Evolutionary conservation across 2,329 filamentous ascomycete species (phyloP).

Genomic region (Nemania bipapillata): DNA sequence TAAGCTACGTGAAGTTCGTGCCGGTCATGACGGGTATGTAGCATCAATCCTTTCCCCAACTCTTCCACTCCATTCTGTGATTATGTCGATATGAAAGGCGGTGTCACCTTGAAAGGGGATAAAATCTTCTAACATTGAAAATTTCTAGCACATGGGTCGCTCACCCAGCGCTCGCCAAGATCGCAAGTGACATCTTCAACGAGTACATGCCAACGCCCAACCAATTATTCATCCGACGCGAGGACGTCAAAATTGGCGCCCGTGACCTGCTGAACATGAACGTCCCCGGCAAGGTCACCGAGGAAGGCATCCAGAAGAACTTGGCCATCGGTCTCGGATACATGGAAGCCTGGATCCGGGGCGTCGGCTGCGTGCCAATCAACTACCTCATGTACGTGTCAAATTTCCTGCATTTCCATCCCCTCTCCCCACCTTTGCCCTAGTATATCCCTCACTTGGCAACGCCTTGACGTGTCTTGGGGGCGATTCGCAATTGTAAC

Average conservation of each 20-base stretch:
- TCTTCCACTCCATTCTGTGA: background rate
- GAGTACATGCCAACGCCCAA: conserved; percentile 98
- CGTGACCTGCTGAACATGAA: conserved; percentile 99
- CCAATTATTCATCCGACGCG: conserved; percentile 89
- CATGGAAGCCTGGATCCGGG: conserved; percentile 98
- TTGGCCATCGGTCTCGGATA: conserved; percentile 95
- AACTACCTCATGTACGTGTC: conserved; percentile 85
- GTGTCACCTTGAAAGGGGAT: background rate
- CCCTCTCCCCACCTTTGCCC: conserved; percentile 1
- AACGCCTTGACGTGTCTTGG: background rate
- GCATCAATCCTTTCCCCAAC: background rate
- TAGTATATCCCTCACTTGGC: conserved; percentile 21
- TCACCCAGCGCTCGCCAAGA: conserved; percentile 88
- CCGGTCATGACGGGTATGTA: conserved; percentile 85
- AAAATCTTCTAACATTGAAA: conserved; percentile 18
- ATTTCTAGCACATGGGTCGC: conserved; percentile 83
- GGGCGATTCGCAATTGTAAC: background rate
- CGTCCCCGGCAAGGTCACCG: conserved; percentile 88
- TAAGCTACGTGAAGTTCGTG: conserved; percentile 94
- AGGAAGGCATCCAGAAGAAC: conserved; percentile 96
- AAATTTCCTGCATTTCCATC: background rate
- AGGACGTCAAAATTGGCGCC: conserved; percentile 85
- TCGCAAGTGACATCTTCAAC: conserved; percentile 95
- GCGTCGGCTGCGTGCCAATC: conserved; percentile 94
- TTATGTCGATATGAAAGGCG: background rate